Percentiles rank a stretch among this genome's conserved stretches.
Conservation (phyloP, 352 stramenopile genomes). For the Globisporangium cystogenes region DNA sequence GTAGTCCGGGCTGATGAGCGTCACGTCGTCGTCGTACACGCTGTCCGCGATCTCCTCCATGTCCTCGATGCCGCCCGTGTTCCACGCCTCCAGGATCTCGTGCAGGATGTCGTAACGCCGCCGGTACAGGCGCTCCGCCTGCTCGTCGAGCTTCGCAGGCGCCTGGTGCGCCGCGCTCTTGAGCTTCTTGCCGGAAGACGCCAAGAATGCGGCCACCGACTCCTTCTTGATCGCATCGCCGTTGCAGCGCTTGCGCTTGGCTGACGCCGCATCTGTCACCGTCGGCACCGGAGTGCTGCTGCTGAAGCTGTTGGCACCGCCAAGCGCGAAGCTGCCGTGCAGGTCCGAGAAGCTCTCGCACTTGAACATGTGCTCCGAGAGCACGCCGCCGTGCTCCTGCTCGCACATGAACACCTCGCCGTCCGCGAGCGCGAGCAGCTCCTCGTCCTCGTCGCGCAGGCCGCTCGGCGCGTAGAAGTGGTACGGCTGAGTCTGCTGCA, state of each 20-base stretch:
- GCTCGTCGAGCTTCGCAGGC: conserved; percentile 23
- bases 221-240: conserved; percentile 8
- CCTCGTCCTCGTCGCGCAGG: conserved; percentile 12
- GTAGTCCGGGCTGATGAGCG: conserved; percentile 60
- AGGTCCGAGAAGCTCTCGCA: conserved; percentile 12
- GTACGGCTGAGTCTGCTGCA: conserved; percentile 9
- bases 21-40: conserved; percentile 71
- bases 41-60: conserved; percentile 75
- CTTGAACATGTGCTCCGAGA: conserved; percentile 17
- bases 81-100: conserved; percentile 73
- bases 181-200: conserved; percentile 26
- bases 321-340: conserved; percentile 8
- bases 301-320: background rate
- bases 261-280: conserved; percentile 4
- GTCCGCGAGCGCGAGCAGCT: conserved; percentile 14
- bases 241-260: conserved; percentile 40
- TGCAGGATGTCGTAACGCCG: conserved; percentile 70
- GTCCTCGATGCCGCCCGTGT: conserved; percentile 77
- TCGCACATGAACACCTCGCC: conserved; percentile 16
- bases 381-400: conserved; percentile 12
- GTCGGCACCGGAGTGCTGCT: conserved; percentile 3
- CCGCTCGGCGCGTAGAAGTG: background rate
- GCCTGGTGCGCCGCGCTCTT: conserved; percentile 15
- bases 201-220: background rate
- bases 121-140: conserved; percentile 51